Base-by-base conservation (phyloP, 106 monocot genomes). In the Allium fistulosum region DNA sequence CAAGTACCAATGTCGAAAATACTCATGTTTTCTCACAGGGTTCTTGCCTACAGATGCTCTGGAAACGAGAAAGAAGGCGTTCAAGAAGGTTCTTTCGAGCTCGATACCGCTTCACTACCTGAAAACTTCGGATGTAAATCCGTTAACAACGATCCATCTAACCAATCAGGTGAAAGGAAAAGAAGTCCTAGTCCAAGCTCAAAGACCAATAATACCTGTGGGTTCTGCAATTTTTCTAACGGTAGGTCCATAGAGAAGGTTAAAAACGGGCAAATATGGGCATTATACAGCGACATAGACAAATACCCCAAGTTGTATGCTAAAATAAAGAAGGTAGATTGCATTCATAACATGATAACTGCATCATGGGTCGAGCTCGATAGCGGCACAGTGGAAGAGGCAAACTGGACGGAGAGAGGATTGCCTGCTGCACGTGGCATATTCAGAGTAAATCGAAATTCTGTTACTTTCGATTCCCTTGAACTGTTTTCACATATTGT, bases 221-320 rank as follows among this genome's bases (percentile, higher is more conserved):
- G 85, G 86, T 94, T 94, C 59, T 53, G 78, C 52, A 59, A 62
- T 49, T 94, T 94, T 77, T 73, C 74, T 52, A 61, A 61, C 10
- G 78, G 74, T 2, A 79, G 71, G 62, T 71, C 71, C 6, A 58
- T 72, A 22, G 76, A 79, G 17, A 90, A 79, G 52, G 76, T 90
- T 53, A 56, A 79, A 26, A 26, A 11, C 6, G 94, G 87, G 46
- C 94, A 94, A 75, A 74, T 90, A 46, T 94, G 94, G 94, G 90
- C 94, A 27, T 76, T 94, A 12, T 94, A 90, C 60, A 74, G 87
- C 66, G 87, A 90, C 9, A 46, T 85, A 4, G 90, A 87, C 68
- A 51, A 78, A 37, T 83, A 70, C 65, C 94, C 94, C 1, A 94
- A 87, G 37, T 94, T 78, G 59, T 90, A 90, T 79, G 90, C 69